phyloP scores from a whole-genome alignment of 108 stramenopile genomes.

The Cyclotella sp. region DNA sequence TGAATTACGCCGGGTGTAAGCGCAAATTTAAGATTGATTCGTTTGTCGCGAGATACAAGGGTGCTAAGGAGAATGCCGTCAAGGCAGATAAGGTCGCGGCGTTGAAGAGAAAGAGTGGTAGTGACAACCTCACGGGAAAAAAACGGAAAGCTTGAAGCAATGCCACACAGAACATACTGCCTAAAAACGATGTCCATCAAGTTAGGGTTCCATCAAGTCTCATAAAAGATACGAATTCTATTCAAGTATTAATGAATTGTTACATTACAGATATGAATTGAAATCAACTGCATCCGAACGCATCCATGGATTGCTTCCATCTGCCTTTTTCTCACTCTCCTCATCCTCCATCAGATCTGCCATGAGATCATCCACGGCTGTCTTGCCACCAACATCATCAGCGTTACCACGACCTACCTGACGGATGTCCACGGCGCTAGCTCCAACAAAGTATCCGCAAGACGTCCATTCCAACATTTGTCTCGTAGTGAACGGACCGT shows the following conservation, averaged over 20 bases:
- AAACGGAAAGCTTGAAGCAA: constrained; percentile 27
- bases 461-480: constrained; percentile 85
- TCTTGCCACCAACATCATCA: neutral
- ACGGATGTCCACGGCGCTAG: constrained; percentile 77
- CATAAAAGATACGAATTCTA: neutral
- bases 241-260: neutral
- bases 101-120: constrained; percentile 1
- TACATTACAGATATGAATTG: constrained; percentile 25
- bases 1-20: constrained; percentile 98
- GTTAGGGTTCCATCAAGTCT: neutral
- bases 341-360: constrained; percentile 76
- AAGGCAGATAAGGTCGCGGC: constrained; percentile 51
- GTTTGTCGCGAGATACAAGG: constrained; percentile 80
- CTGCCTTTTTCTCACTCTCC: constrained; percentile 51
- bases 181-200: constrained; percentile 2
- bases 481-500: constrained; percentile 80
- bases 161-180: no score
- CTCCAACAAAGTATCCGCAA: constrained; percentile 84
- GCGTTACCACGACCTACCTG: constrained; percentile 26
- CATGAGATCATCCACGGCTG: constrained; percentile 71
- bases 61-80: constrained; percentile 73
- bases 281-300: constrained; percentile 57
- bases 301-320: constrained; percentile 38
- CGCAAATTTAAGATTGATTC: constrained; percentile 93
- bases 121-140: constrained; percentile 43